A percentile compares a stretch with the other conserved stretches of the same genome.
Evolutionary conservation across 495 filamentous ascomycete genomes (phyloP).

Genomic region (Penicillium flavigenum): DNA sequence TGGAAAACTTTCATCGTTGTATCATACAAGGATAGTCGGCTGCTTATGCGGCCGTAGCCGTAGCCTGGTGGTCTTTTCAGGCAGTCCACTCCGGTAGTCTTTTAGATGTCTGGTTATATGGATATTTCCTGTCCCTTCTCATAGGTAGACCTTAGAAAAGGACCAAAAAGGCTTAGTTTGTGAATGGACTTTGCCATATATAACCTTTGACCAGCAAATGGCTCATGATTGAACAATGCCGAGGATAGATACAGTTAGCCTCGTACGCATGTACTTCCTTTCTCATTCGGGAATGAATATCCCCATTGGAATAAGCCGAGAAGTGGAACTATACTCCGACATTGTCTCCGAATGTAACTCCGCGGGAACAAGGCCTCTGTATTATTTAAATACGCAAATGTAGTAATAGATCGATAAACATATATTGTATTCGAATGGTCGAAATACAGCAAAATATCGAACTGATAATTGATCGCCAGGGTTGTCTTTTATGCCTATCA

Average conservation of each 20-base stretch:
- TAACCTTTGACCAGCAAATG: not conserved
- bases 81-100: too few relatives aligned
- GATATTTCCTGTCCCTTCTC: too few relatives aligned
- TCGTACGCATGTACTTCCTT: not conserved
- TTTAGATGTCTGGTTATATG: too few relatives aligned
- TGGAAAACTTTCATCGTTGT: not conserved
- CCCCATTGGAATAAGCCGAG: not conserved
- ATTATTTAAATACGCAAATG: not conserved
- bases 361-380: not conserved
- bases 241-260: not conserved
- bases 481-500: conserved; percentile 11
- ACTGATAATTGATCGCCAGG: not conserved
- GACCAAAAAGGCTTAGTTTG: too few relatives aligned
- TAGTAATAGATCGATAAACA: not conserved
- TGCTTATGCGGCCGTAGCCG: too few relatives aligned
- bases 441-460: not conserved
- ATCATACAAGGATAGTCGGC: not conserved
- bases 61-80: too few relatives aligned
- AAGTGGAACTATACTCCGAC: not conserved
- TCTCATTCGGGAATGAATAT: not conserved
- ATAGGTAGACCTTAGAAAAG: too few relatives aligned
- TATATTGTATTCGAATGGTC: not conserved
- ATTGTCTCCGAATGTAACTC: not conserved
- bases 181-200: too few relatives aligned
- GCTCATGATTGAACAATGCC: not conserved